Evolutionary conservation across 306 rosid genomes (phyloP).

Genomic region (Erythrophleum fordii): DNA sequence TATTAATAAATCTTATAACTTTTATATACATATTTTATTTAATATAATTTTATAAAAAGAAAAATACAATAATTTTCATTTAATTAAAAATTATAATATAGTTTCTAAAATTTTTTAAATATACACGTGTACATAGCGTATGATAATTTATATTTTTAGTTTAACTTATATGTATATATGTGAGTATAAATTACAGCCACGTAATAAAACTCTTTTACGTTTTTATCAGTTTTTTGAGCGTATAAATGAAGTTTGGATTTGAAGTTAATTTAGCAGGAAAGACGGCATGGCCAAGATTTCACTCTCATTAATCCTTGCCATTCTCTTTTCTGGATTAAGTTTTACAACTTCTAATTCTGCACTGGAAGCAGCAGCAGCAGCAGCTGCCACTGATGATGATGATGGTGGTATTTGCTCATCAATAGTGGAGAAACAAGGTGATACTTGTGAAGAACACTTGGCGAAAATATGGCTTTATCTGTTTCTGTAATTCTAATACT

Average conservation of each 20-base stretch:
- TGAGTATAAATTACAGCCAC: conserved; percentile 6
- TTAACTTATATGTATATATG: not conserved
- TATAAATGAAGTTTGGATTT: conserved; percentile 40
- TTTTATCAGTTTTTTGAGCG: conserved; percentile 35
- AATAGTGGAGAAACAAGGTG: conserved; percentile 58
- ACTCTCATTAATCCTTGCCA: not conserved
- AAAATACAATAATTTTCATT: too few relatives aligned
- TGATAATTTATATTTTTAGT: not conserved
- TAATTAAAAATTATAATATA: too few relatives aligned
- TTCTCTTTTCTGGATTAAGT: not conserved
- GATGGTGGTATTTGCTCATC: conserved; percentile 58
- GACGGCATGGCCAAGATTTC: conserved; percentile 42
- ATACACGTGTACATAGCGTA: not conserved
- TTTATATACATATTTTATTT: too few relatives aligned
- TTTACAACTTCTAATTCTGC: too few relatives aligned
- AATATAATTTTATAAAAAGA: too few relatives aligned
- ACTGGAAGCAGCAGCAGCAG: too few relatives aligned
- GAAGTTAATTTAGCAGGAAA: conserved; percentile 39
- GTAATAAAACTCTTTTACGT: conserved; percentile 21
- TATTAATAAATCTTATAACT: not conserved
- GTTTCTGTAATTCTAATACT: not conserved
- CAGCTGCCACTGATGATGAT: too few relatives aligned
- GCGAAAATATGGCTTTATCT: conserved; percentile 38
- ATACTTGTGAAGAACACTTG: conserved; percentile 70
- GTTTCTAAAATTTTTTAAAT: too few relatives aligned